A percentile compares a stretch with the other conserved stretches of the same genome.
Evolutionary conservation across 352 stramenopile species (phyloP).

Genomic region (Globisporangium camurandrum): DNA sequence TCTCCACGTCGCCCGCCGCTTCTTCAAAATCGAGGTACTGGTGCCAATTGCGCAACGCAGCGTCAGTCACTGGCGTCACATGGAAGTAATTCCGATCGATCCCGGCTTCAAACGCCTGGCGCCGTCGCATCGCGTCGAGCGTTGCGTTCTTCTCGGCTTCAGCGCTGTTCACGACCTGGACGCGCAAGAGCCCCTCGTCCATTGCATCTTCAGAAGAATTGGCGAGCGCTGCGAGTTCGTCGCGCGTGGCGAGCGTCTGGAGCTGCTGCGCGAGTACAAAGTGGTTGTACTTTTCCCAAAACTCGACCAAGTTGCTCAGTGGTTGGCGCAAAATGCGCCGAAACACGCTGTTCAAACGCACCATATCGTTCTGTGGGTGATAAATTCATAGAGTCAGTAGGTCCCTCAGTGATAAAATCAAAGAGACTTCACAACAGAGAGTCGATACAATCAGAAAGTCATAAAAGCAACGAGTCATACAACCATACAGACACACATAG

Average conservation of each 20-base stretch:
- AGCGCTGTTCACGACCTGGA: constrained; percentile 77
- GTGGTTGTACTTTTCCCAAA: constrained; percentile 84
- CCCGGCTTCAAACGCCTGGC: constrained; percentile 61
- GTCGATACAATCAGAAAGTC: too few species aligned
- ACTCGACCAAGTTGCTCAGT: constrained; percentile 71
- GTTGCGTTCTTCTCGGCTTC: constrained; percentile 68
- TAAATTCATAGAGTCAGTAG: not conserved
- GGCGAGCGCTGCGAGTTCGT: constrained; percentile 53
- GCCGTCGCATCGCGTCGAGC: constrained; percentile 45
- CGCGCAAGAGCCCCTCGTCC: constrained; percentile 71
- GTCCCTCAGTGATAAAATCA: not conserved
- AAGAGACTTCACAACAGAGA: not conserved
- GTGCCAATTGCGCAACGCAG: constrained; percentile 74
- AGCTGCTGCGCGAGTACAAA: constrained; percentile 73
- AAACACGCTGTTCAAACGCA: constrained; percentile 71
- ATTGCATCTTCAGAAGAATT: constrained; percentile 51
- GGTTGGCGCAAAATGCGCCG: constrained; percentile 69
- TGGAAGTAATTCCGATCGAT: constrained; percentile 83
- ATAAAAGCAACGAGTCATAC: too few species aligned
- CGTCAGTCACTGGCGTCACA: constrained; percentile 58
- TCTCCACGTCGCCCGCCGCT: constrained; percentile 28
- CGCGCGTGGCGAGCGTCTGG: constrained; percentile 41
- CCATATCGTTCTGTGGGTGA: constrained; percentile 68
- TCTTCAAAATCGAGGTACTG: constrained; percentile 78
- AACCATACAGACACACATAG: not conserved